Conservation (phyloP, 1,139 yeast genomes). For the Kurtzmaniella quercitrusa region DNA sequence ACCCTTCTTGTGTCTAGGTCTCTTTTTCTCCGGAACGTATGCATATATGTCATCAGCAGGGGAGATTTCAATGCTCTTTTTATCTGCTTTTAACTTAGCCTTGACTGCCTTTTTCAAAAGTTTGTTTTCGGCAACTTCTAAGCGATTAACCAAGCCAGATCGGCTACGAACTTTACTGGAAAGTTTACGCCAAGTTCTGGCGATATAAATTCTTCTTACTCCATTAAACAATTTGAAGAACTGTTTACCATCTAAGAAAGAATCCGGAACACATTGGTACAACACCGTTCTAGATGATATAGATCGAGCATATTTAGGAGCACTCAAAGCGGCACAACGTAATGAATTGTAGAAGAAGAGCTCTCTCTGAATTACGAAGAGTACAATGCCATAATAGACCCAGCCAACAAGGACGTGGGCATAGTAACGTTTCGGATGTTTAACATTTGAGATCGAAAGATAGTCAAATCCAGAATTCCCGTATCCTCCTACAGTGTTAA, state of each 20-base stretch:
- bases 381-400: conserved; percentile 66
- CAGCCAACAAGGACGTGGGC: conserved; percentile 85
- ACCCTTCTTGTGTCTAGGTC: conserved; percentile 66
- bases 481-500: conserved; percentile 61
- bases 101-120: conserved; percentile 60
- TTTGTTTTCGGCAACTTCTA: conserved; percentile 68
- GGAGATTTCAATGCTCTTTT: conserved; percentile 40
- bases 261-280: conserved; percentile 75
- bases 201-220: conserved; percentile 69
- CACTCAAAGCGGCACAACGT: conserved; percentile 74
- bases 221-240: conserved; percentile 61
- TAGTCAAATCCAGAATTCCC: conserved; percentile 64
- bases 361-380: conserved; percentile 77
- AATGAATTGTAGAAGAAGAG: conserved; percentile 73
- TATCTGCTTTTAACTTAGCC: conserved; percentile 58
- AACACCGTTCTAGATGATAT: conserved; percentile 76
- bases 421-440: conserved; percentile 57
- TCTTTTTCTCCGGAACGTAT: conserved; percentile 72
- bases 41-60: conserved; percentile 41
- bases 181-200: conserved; percentile 62
- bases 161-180: conserved; percentile 58
- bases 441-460: conserved; percentile 72
- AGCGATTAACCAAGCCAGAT: conserved; percentile 51
- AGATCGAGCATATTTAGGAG: conserved; percentile 73
- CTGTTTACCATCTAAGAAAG: conserved; percentile 59